Evolutionary conservation across 2,329 filamentous ascomycete genomes (phyloP).

Genomic region (Aspergillus intermedius): DNA sequence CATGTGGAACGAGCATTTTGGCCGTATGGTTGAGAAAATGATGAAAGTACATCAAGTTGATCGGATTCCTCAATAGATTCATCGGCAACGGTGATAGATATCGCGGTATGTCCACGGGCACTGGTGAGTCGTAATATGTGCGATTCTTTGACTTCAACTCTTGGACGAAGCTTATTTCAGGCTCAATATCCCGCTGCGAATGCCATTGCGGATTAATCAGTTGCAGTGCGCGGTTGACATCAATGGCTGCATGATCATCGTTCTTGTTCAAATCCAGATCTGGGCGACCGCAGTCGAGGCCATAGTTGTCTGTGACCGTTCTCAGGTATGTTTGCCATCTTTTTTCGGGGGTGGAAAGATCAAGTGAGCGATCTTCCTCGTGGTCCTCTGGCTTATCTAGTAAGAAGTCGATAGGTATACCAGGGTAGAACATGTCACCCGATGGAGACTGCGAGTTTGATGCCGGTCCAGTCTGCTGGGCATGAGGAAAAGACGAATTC

Average conservation of each 20-base stretch:
- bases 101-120: slow-evolving; percentile 57
- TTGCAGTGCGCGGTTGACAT: slow-evolving; percentile 38
- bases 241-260: slow-evolving; percentile 62
- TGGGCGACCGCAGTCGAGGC: slow-evolving; percentile 62
- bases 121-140: slow-evolving; percentile 64
- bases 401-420: not conserved
- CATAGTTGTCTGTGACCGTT: slow-evolving; percentile 48
- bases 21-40: slow-evolving; percentile 76
- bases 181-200: slow-evolving; percentile 5
- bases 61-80: slow-evolving; percentile 61
- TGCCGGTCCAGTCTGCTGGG: not conserved
- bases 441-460: not conserved
- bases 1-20: slow-evolving; percentile 56
- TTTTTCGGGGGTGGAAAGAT: slow-evolving; percentile 15
- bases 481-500: not conserved
- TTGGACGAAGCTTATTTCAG: slow-evolving; percentile 25
- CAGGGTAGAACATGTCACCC: not conserved
- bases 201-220: slow-evolving; percentile 15
- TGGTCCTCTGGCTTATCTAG: slow-evolving; percentile 3
- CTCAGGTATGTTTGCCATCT: slow-evolving; percentile 28
- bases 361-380: slow-evolving; percentile 3
- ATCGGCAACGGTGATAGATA: slow-evolving; percentile 51
- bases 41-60: slow-evolving; percentile 72
- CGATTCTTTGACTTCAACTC: slow-evolving; percentile 45
- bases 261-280: slow-evolving; percentile 67